Evolutionary conservation across 176 grass and related monocot species (phyloP), one percentile per base, ranked within the genome.

Genomic region (Aegilops longissima): DNA sequence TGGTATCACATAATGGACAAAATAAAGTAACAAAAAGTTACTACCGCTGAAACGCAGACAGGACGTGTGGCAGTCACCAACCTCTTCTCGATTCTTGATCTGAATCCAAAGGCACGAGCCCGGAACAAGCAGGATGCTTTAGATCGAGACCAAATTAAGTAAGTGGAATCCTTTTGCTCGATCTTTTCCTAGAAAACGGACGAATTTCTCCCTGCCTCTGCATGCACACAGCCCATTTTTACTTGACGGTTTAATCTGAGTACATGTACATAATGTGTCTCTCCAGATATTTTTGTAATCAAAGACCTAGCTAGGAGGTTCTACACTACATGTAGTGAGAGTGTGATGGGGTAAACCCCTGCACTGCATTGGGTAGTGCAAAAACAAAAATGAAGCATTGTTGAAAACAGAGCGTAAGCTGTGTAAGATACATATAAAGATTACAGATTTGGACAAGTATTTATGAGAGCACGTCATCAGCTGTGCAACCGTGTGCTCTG

Each of bases 391-490:
- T 7, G 29, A 45, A 23, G 27, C 17, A 56, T 58, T 73, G 76
- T 85, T 80, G 47, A 65, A 80, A 73, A 80, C 67, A 82, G 71
- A 86, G 71, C 80, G 9, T 6, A 35, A 76, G 13, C 40, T 30
- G 12, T 66, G n/a, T 30, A 66, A 80, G 78, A 27, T 45, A 39
- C 61, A n/a, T n/a, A 80, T 18, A 9, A 7, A 18, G 38, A 52
- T 76, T 84, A 29, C 16, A 24, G 85, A 76, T 61, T 84, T 87
- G 76, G 76, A 27, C 68, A 66, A 62, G 85, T 80, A 87, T 80
- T 91, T 91, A 87, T 83, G 75, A 90, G 59, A 80, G 44, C 89
- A 69, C 85, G 89, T 84, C 84, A 74, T 84, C 84, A 74, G 59
- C 76, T 51, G 85, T 80, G 62, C 67, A 91, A 74, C 74, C 82